A percentile compares a stretch with the other conserved stretches of the same genome.
phyloP scores from a whole-genome alignment of 805 yeast species.

The Nakazawaea ishiwadae region DNA sequence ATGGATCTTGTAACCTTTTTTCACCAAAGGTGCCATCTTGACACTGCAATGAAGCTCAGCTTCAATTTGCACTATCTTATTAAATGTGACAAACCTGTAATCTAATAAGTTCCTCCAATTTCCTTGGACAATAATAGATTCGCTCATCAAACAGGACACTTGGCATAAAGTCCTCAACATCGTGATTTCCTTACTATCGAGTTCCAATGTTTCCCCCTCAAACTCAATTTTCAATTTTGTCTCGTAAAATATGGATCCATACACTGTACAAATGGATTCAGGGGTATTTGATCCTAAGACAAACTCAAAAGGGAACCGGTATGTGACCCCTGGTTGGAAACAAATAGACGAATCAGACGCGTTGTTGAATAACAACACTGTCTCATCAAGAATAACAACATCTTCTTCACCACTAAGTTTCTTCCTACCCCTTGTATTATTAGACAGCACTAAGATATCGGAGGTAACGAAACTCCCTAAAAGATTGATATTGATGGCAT shows the following conservation, averaged over 20 bases:
- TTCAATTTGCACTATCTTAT: constrained; percentile 18
- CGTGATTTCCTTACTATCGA: neutral
- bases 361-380: neutral
- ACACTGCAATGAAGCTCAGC: constrained; percentile 15
- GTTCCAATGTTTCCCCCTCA: neutral
- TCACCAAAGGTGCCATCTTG: constrained; percentile 21
- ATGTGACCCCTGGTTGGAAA: neutral
- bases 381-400: neutral
- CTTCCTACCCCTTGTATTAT: neutral
- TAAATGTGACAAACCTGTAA: constrained; percentile 19
- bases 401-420: no score
- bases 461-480: neutral
- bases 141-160: neutral
- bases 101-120: constrained; percentile 26
- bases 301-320: constrained; percentile 3
- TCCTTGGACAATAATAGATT: constrained; percentile 16
- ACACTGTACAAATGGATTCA: constrained; percentile 4
- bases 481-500: neutral
- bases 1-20: constrained; percentile 17
- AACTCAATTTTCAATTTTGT: neutral
- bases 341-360: neutral
- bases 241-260: constrained; percentile 3
- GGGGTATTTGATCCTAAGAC: constrained; percentile 1
- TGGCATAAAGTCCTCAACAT: constrained; percentile 1
- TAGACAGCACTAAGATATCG: neutral